phyloP scores from a whole-genome alignment of 2,329 filamentous ascomycete species.

The Curvularia spicifera region DNA sequence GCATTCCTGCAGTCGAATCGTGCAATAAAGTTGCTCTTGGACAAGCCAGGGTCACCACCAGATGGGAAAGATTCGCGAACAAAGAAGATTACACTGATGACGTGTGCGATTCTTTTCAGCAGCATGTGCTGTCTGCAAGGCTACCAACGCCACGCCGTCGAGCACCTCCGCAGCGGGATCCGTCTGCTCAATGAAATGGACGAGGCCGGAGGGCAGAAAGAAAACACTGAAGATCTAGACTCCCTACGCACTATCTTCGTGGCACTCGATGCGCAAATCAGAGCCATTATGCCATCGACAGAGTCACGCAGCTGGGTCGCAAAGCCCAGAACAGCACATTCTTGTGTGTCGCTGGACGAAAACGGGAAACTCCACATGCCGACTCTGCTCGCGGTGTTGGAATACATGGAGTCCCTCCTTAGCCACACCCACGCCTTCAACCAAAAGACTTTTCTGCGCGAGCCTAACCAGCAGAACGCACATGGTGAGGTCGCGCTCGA shows the following conservation, averaged over 20 bases:
- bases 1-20: conserved; percentile 43
- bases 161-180: conserved; percentile 42
- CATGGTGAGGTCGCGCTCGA: conserved; percentile 11
- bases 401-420: conserved; percentile 32
- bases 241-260: conserved; percentile 41
- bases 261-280: conserved; percentile 40
- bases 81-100: conserved; percentile 42
- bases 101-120: conserved; percentile 40
- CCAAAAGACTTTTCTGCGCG: conserved; percentile 21
- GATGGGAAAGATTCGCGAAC: conserved; percentile 8
- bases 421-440: conserved; percentile 38
- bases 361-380: conserved; percentile 8
- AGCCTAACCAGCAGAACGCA: conserved; percentile 19
- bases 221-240: conserved; percentile 35
- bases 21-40: conserved; percentile 34
- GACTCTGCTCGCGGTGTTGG: conserved; percentile 19
- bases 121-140: conserved; percentile 44
- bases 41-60: conserved; percentile 8
- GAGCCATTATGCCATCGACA: conserved; percentile 36
- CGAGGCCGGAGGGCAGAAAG: conserved; percentile 2
- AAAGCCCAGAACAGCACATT: conserved; percentile 21
- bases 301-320: conserved; percentile 33
- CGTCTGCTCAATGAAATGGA: conserved; percentile 41
- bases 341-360: conserved; percentile 3
- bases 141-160: conserved; percentile 36